Evolutionary conservation across 1,284 basidiomycete species (phyloP), one percentile per base, ranked within the genome.

Genomic region (Takashimella koratensis): DNA sequence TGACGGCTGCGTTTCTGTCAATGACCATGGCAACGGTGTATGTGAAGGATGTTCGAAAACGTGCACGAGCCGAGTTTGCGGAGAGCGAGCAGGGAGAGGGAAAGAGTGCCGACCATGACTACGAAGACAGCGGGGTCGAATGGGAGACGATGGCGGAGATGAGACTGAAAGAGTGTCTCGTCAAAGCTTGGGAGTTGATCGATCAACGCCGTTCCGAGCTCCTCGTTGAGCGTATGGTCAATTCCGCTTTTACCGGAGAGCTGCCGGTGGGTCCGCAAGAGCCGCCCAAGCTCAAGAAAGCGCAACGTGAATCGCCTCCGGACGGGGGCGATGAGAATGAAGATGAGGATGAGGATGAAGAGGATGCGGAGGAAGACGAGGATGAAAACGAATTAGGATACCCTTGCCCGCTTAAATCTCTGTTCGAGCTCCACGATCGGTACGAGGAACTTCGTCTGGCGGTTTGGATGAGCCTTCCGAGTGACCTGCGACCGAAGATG

Each of bases 401-500:
- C 27, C 40, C 63, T 2, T 68, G 58, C 47, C 66, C 67, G 2
- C 54, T 71, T 3, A 50, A 60, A 16, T 49, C 63, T 0, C 53
- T 71, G 21, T 67, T 71, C 52, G 21, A 58, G 2, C 51, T 71
- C 20, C 62, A 67, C 48, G 67, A 68, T 49, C 54, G 66, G 20
- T 71, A 62, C 57, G 67, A 69, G 45, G 68, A 71, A 49, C 64
- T 65, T 45, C 47, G 67, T 21, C 51, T 69, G 19, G 68, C 66
- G 0, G 57, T 69, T 0, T 71, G 67, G 67, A 49, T 68, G 10
- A 46, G 52, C 8, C 56, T 71, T 1, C 59, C 59, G 0, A 4
- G 44, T 5, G 43, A 43, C 2, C 30, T 23, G 5, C 51, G 67
- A 22, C 58, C 56, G 4, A 64, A 64, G 52, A 71, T 67, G 64